Evolutionary conservation across 345 rosid species (phyloP).

Genomic region (Conringia planisiliqua): DNA sequence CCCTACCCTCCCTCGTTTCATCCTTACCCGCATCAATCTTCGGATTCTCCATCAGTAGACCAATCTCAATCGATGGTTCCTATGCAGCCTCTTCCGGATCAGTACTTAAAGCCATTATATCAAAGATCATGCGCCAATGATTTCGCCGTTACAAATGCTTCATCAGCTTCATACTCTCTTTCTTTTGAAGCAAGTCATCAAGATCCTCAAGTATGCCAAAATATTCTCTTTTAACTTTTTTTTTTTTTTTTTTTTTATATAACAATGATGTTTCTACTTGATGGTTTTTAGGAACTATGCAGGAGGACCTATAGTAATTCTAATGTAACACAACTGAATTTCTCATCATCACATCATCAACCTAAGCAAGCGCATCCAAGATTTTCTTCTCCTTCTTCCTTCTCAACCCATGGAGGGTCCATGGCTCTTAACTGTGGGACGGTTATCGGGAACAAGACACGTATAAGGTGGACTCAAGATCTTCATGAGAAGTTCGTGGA

Average conservation of each 20-base stretch:
- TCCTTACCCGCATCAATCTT: constrained; percentile 18
- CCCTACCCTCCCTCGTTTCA: constrained; percentile 25
- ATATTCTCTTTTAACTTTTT: neutral
- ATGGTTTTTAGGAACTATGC: constrained; percentile 33
- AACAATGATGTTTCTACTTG: neutral
- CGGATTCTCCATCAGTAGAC: constrained; percentile 10
- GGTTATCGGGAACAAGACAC: constrained; percentile 38
- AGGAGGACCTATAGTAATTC: constrained; percentile 17
- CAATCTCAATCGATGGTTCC: constrained; percentile 8
- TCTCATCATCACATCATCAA: constrained; percentile 24
- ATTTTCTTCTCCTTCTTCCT: constrained; percentile 8
- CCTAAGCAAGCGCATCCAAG: constrained; percentile 16
- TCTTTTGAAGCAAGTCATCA: constrained; percentile 46
- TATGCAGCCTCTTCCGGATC: constrained; percentile 20
- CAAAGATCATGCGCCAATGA: constrained; percentile 12
- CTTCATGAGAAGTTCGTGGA: constrained; percentile 85
- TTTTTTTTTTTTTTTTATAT: neutral
- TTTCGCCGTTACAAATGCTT: constrained; percentile 1
- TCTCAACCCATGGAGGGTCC: constrained; percentile 17
- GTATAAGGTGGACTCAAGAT: constrained; percentile 88
- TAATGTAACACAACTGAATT: constrained; percentile 35
- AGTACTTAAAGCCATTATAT: constrained; percentile 17
- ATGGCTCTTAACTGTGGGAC: constrained; percentile 17
- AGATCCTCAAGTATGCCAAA: constrained; percentile 44
- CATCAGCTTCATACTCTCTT: constrained; percentile 30